Evolutionary conservation across 192 early-diverging fungal species (phyloP).

Genomic region (Coemansia sp.): DNA sequence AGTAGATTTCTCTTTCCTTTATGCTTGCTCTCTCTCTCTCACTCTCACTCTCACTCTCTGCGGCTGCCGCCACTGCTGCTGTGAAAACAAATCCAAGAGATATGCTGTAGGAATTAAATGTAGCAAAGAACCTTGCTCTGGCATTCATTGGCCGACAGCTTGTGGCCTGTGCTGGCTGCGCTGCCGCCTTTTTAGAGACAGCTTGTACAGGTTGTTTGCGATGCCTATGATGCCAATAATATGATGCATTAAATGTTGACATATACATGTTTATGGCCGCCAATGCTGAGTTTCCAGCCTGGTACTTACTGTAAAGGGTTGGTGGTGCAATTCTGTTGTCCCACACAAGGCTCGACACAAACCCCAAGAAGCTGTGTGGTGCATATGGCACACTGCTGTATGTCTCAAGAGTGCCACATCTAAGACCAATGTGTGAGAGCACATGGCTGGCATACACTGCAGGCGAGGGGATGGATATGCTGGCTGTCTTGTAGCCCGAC

Average conservation of each 20-base stretch:
- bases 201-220: constrained; percentile 42
- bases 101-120: not conserved
- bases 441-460: constrained; percentile 69
- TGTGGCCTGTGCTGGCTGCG: not conserved
- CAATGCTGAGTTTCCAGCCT: not conserved
- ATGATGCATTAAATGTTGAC: not conserved
- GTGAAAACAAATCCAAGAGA: too few relatives aligned
- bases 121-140: not conserved
- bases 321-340: constrained; percentile 35
- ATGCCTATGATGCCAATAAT: constrained; percentile 24
- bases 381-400: constrained; percentile 37
- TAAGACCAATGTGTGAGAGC: constrained; percentile 62
- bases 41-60: too few relatives aligned
- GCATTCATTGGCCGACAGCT: not conserved
- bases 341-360: constrained; percentile 34
- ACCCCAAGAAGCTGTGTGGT: constrained; percentile 41
- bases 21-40: too few relatives aligned
- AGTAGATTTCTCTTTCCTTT: too few relatives aligned
- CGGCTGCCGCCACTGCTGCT: too few relatives aligned
- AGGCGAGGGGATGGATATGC: constrained; percentile 68
- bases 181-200: constrained; percentile 22
- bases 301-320: constrained; percentile 37
- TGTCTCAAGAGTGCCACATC: constrained; percentile 49
- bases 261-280: not conserved
- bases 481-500: constrained; percentile 83